Conservation (phyloP, 2,329 filamentous ascomycete genomes). For the Arthroderma sp. region DNA sequence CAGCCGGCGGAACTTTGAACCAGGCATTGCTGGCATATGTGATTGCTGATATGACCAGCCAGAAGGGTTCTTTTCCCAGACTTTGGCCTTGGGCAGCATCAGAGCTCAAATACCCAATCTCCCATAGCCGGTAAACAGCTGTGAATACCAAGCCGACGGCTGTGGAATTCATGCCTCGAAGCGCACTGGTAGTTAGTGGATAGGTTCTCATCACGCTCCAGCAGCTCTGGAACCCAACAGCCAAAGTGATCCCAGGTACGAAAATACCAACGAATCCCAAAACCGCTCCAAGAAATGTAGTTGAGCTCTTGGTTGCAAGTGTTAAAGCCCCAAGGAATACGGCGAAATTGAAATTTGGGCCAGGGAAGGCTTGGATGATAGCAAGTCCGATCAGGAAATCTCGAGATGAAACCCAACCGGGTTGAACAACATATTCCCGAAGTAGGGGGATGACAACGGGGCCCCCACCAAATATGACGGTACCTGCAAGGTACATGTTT, state of each 20-base stretch:
- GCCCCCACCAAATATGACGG: constrained; percentile 52
- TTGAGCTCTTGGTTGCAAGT: constrained; percentile 21
- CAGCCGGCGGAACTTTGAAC: constrained; percentile 32
- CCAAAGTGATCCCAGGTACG: constrained; percentile 23
- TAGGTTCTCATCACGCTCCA: constrained; percentile 40
- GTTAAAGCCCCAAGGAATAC: constrained; percentile 44
- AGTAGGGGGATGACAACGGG: constrained; percentile 53
- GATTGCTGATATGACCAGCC: constrained; percentile 46
- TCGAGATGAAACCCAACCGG: constrained; percentile 55
- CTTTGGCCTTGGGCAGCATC: constrained; percentile 37
- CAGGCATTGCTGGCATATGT: constrained; percentile 37
- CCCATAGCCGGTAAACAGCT: constrained; percentile 50
- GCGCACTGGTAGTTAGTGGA: constrained; percentile 35
- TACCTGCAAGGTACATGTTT: constrained; percentile 62
- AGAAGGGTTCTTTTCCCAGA: constrained; percentile 48
- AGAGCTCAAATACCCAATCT: constrained; percentile 46
- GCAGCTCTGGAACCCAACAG: constrained; percentile 33
- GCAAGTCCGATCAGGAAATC: constrained; percentile 63
- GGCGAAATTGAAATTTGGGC: constrained; percentile 40
- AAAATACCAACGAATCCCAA: constrained; percentile 38
- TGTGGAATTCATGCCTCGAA: constrained; percentile 46
- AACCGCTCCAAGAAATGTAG: constrained; percentile 34
- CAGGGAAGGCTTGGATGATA: constrained; percentile 56
- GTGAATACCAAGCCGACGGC: constrained; percentile 52
- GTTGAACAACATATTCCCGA: constrained; percentile 47